A percentile compares a stretch with the other conserved stretches of the same genome.
phyloP scores from a whole-genome alignment of 2,329 filamentous ascomycete genomes.

The Calonectria pteridis region DNA sequence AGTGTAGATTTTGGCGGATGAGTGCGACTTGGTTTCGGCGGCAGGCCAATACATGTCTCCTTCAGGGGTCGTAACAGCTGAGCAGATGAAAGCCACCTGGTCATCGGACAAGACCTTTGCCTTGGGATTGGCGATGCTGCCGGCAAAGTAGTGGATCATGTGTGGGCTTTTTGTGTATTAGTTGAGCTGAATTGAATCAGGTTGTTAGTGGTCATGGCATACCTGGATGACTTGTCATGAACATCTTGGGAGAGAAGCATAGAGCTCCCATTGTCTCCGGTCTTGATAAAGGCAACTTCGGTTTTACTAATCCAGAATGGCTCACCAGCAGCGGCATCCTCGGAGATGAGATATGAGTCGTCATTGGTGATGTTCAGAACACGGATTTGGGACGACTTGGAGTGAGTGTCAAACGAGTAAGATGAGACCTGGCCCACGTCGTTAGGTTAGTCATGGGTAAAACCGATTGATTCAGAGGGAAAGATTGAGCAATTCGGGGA shows the following conservation, averaged over 20 bases:
- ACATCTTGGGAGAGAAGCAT: conserved; percentile 57
- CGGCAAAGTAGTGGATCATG: conserved; percentile 63
- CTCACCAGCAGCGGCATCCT: conserved; percentile 75
- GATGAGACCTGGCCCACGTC: conserved; percentile 66
- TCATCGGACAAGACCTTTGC: conserved; percentile 62
- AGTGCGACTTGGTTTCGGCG: conserved; percentile 68
- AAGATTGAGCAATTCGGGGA: neutral
- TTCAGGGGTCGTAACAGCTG: conserved; percentile 74
- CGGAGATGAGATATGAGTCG: conserved; percentile 73
- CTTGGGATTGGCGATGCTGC: conserved; percentile 70
- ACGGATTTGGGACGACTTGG: conserved; percentile 75
- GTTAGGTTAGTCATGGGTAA: neutral
- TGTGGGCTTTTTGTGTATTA: conserved; percentile 45
- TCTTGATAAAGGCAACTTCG: conserved; percentile 69
- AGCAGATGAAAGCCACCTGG: conserved; percentile 68
- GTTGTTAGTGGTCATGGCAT: conserved; percentile 33
- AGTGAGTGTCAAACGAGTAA: conserved; percentile 84
- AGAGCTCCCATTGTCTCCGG: conserved; percentile 61
- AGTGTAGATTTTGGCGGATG: conserved; percentile 78
- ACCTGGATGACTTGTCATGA: conserved; percentile 53
- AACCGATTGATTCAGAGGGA: neutral
- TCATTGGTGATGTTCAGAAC: conserved; percentile 78
- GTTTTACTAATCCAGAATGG: conserved; percentile 81
- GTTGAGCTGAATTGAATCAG: neutral
- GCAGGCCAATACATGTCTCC: conserved; percentile 78